Base-by-base conservation (phyloP, 441 rosid species). In the Populus hybrid region DNA sequence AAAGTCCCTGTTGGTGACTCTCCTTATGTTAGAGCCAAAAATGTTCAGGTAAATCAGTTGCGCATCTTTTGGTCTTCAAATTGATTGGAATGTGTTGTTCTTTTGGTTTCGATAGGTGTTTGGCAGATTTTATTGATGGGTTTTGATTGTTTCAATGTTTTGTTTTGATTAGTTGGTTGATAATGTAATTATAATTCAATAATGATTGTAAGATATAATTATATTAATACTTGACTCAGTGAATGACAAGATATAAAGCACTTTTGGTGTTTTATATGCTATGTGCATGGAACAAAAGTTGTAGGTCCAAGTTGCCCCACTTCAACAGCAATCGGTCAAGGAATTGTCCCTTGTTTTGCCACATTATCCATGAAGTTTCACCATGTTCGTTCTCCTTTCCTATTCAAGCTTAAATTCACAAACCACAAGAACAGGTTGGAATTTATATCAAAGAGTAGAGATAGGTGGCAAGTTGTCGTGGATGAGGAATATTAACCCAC, bases 1-100 rank as follows among this genome's bases (percentile, higher is more conserved):
- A 26, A 26, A 26, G 26, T 26, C 26, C 26, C 26, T 26, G 26
- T 26, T 26, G 26, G 26, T 63, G 99, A 95, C 81, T 72, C 89
- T 82, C 99, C 99, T 72, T 95, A 95, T 72, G 99, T 93, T 26
- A 84, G 93, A 30, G 99, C 99, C 63, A 95, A 95, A 73, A 89
- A 95, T 75, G 97, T 93, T 77, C 98, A 95, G 91, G 99, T 87
- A 81, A 80, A 76, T 21, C 21, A 21, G 26, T 21, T 21, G 79
- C 9, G 6, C 18, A 6, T 46, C 63, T 40, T 35, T 59, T 63
- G 77, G 57, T 63, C 16, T 73, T 67, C 14, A 20, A 66, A 65
- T 81, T 72, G 67, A 53, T 71, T 16, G 4, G 24, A 38, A 21
- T 34, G 42, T 16, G 68, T 14, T 46, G 26, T 70, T 30, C 7